Evolutionary conservation across 2,329 filamentous ascomycete genomes (phyloP), one percentile per base, ranked within the genome.

Genomic region (Xylariaceae sp.): DNA sequence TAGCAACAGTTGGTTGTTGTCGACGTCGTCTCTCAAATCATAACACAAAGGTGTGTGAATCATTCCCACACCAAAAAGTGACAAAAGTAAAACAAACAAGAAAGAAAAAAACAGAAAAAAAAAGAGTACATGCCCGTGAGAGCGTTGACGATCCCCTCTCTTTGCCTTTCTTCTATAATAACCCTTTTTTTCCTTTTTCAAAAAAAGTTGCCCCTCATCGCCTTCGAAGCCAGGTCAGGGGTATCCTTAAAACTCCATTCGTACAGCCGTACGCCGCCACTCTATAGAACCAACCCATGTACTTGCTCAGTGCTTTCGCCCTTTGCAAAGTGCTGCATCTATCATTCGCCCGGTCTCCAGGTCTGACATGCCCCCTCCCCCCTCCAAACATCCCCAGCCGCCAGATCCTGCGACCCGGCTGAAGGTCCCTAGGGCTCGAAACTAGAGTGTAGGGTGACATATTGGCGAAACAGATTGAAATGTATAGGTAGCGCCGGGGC

Each of bases 221-320:
- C 63, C 62, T 54, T 56, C 55, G 48, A 62, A 57, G 58, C 58
- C 62, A 51, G 59, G 56, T 61, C 67, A 66, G 64, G 67, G 69
- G 69, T 70, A 71, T 70, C 13, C 62, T 65, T 60, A 60, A 68
- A 68, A 64, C 64, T 66, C 60, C 65, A 65, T 69, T 66, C 57
- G 61, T 67, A 69, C 67, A 69, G 59, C 66, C 67, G 59, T 68
- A 67, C 66, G 64, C 65, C 64, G 64, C 66, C 64, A 61, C 64
- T 65, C 62, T 64, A 65, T 62, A 61, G 51, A 62, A 59, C 53
- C 51, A 59, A 65, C 60, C 64, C 65, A 63, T 67, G 61, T 66
- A 65, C 64, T 64, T 65, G 57, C 37, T 60, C 62, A 57, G 58
- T 61, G 55, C 54, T 58, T 60, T 61, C 13, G 17, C 48, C 56